phyloP scores from a whole-genome alignment of 1,284 basidiomycete genomes.

The Boletus sp. region DNA sequence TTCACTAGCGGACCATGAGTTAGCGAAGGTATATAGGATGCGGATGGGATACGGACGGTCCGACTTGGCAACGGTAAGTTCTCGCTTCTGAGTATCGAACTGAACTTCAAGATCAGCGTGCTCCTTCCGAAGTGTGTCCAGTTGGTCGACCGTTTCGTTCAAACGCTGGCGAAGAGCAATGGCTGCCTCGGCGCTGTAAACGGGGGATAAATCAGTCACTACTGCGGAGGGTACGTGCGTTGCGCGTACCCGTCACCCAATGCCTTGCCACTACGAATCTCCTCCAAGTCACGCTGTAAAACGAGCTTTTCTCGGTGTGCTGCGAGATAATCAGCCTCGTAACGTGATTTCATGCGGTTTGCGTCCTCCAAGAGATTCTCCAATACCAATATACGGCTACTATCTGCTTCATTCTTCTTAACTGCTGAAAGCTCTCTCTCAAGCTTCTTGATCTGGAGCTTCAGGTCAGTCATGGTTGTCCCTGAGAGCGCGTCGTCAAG shows the following conservation, averaged over 20 bases:
- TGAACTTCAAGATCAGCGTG: slow-evolving; percentile 72
- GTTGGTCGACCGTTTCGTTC: slow-evolving; percentile 82
- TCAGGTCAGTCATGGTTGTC: slow-evolving; percentile 88
- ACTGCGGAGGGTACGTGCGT: slow-evolving; percentile 1
- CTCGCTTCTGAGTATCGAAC: slow-evolving; percentile 60
- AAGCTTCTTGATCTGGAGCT: slow-evolving; percentile 81
- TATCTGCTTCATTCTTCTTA: slow-evolving; percentile 70
- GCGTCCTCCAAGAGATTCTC: slow-evolving; percentile 91
- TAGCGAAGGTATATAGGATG: not conserved
- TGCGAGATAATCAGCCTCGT: slow-evolving; percentile 85
- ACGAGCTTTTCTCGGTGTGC: slow-evolving; percentile 83
- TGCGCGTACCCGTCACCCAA: slow-evolving; percentile 72
- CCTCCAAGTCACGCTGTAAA: slow-evolving; percentile 79
- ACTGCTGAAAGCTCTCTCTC: slow-evolving; percentile 77
- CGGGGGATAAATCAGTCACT: slow-evolving; percentile 6
- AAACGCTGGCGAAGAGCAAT: slow-evolving; percentile 84
- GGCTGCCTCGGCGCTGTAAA: slow-evolving; percentile 71
- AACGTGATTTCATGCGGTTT: slow-evolving; percentile 83
- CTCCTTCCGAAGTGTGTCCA: slow-evolving; percentile 68
- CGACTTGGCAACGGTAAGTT: slow-evolving; percentile 81
- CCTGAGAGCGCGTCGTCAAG: slow-evolving; percentile 81
- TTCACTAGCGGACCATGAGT: slow-evolving; percentile 49
- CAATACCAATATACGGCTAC: slow-evolving; percentile 73
- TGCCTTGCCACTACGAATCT: slow-evolving; percentile 81
- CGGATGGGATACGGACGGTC: slow-evolving; percentile 58